A percentile compares a stretch with the other conserved stretches of the same genome.
These are phyloP conservation scores for Punica granatum DNA, from an alignment of 345 rosid genomes.

Conservation along the genomic window DNA sequence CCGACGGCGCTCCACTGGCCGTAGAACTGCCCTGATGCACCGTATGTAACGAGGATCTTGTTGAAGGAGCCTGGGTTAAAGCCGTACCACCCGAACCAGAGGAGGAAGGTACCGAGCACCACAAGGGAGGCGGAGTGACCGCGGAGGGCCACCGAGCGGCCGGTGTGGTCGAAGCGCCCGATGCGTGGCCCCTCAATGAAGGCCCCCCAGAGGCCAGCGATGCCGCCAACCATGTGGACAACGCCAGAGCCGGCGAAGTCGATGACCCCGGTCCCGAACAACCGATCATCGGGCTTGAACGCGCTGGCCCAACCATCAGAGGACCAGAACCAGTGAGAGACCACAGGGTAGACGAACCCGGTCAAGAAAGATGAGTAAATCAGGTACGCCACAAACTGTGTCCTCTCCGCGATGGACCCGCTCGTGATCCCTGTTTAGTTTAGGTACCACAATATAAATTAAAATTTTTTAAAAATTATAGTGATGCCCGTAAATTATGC, in stretches of 20 bases:
- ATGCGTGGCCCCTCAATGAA: conserved; percentile 36
- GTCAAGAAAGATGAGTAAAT: conserved; percentile 79
- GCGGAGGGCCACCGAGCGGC: conserved; percentile 24
- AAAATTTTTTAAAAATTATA: neutral
- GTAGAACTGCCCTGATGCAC: conserved; percentile 32
- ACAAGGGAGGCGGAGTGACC: conserved; percentile 38
- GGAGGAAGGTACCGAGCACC: conserved; percentile 29
- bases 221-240: conserved; percentile 42
- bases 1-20: conserved; percentile 75
- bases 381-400: conserved; percentile 79
- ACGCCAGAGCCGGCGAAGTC: conserved; percentile 50
- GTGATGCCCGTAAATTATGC: neutral
- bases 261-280: conserved; percentile 63
- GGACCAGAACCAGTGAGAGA: conserved; percentile 94
- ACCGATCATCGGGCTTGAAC: conserved; percentile 21
- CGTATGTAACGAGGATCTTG: conserved; percentile 19
- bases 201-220: conserved; percentile 48
- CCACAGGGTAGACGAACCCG: conserved; percentile 86
- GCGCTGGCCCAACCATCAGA: conserved; percentile 85
- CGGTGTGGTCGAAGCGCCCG: conserved; percentile 28
- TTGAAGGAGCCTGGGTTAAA: conserved; percentile 38
- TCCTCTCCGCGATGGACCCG: conserved; percentile 89
- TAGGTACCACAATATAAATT: neutral
- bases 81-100: conserved; percentile 45
- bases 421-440: conserved; percentile 51